phyloP scores from a whole-genome alignment of 768 basidiomycete genomes.

The Leccinum longicurvipes region DNA sequence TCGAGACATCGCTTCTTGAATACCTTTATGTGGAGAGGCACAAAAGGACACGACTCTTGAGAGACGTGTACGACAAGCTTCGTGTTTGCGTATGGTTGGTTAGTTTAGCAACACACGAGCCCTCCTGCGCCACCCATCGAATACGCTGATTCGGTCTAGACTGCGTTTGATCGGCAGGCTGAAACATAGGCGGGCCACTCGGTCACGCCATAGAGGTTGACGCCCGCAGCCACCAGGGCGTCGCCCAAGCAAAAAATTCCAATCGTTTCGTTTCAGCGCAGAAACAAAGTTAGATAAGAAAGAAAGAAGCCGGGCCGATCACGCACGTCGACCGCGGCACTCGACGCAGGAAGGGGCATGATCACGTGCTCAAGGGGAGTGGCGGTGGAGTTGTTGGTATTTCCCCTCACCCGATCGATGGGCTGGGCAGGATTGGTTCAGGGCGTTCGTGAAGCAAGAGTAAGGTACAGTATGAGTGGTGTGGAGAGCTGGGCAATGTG shows the following conservation, averaged over 20 bases:
- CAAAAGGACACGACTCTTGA: constrained; percentile 36
- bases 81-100: constrained; percentile 24
- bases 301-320: too few species aligned
- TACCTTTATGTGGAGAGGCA: constrained; percentile 4
- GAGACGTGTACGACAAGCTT: constrained; percentile 39
- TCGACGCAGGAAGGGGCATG: too few species aligned
- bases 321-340: too few species aligned
- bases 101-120: constrained; percentile 3
- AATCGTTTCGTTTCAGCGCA: neutral
- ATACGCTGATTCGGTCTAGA: constrained; percentile 21
- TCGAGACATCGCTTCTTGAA: constrained; percentile 13
- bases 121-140: constrained; percentile 35
- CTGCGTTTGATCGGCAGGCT: constrained; percentile 19
- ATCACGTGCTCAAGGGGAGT: too few species aligned
- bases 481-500: too few species aligned
- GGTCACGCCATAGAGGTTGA: constrained; percentile 38
- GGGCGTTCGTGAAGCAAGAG: too few species aligned
- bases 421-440: too few species aligned
- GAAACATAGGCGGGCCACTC: constrained; percentile 31
- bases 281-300: neutral
- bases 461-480: too few species aligned
- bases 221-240: constrained; percentile 30
- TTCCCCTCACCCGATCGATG: too few species aligned
- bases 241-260: constrained; percentile 37
- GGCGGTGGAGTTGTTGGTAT: too few species aligned